These are phyloP conservation scores for Ophiocytium majus DNA, from an alignment of 352 stramenopile species.

Conservation along the genomic window DNA sequence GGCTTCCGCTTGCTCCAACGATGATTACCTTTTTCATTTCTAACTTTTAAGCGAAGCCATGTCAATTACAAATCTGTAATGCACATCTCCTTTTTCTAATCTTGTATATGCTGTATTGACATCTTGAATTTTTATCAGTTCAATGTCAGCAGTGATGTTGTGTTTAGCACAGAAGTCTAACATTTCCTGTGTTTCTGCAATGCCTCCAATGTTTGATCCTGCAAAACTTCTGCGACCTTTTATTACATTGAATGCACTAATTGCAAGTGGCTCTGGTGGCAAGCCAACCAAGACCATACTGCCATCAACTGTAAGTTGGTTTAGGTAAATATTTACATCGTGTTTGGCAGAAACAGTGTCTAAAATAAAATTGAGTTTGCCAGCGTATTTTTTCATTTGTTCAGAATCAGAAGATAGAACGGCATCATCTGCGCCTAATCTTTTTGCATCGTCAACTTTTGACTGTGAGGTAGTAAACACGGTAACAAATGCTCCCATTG, in stretches of 20 bases:
- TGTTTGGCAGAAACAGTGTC: not conserved
- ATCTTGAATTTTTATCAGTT: not conserved
- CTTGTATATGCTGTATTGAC: not conserved
- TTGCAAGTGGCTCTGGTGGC: not conserved
- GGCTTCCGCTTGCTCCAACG: no score
- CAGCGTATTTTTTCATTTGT: not conserved
- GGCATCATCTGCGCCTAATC: not conserved
- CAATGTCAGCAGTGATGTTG: not conserved
- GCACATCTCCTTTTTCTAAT: not conserved
- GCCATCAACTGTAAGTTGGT: not conserved
- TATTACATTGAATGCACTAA: slow-evolving; percentile 2
- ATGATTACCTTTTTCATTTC: no score
- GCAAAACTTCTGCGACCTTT: not conserved
- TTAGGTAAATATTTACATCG: not conserved
- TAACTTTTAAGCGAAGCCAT: no score
- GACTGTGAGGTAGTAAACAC: not conserved
- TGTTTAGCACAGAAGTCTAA: not conserved
- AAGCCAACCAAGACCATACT: not conserved
- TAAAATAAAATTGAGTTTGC: not conserved
- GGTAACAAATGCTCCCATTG: not conserved
- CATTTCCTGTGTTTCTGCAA: slow-evolving; percentile 8
- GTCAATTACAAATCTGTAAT: slow-evolving; percentile 2
- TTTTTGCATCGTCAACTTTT: not conserved
- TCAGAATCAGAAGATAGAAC: no score
- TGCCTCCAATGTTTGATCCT: not conserved